These are phyloP conservation scores for Lathyrus tuberosus DNA, from an alignment of 306 rosid species.

Conservation along the genomic window DNA sequence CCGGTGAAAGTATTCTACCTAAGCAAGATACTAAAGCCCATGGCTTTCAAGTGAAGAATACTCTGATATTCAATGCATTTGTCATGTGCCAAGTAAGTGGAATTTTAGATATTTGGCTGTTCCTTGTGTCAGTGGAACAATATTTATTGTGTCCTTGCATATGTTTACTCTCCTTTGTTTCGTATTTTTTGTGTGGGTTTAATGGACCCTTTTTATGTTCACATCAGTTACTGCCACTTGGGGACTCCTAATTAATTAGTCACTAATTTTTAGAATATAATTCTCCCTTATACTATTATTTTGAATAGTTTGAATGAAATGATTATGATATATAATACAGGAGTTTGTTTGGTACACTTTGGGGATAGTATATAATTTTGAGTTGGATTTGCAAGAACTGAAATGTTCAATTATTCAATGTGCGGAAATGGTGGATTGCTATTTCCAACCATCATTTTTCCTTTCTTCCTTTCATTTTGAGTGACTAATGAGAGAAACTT, in stretches of 20 bases:
- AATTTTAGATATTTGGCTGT: constrained; percentile 20
- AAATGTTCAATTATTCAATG: constrained; percentile 30
- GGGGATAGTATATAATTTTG: not conserved
- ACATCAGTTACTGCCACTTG: constrained; percentile 1
- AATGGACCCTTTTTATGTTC: constrained; percentile 11
- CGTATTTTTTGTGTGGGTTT: not conserved
- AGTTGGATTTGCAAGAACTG: constrained; percentile 28
- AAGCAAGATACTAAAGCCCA: constrained; percentile 34
- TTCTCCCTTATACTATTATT: constrained; percentile 5
- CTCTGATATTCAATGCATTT: constrained; percentile 86
- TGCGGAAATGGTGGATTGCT: not conserved
- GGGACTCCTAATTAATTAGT: not conserved
- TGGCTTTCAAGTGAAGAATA: constrained; percentile 62
- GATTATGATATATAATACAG: constrained; percentile 3
- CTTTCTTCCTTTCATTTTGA: constrained; percentile 3
- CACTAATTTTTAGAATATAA: not conserved
- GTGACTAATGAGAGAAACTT: not conserved
- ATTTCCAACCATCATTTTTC: not conserved
- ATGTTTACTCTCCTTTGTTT: constrained; percentile 7
- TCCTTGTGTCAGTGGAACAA: constrained; percentile 23
- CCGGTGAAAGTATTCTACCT: constrained; percentile 59
- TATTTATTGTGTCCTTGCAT: constrained; percentile 12
- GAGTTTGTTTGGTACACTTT: constrained; percentile 18
- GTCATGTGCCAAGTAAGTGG: constrained; percentile 88
- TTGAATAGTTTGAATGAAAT: constrained; percentile 13